phyloP scores from a whole-genome alignment of 1,284 basidiomycete species.

The Uromyces viciae-fabae region DNA sequence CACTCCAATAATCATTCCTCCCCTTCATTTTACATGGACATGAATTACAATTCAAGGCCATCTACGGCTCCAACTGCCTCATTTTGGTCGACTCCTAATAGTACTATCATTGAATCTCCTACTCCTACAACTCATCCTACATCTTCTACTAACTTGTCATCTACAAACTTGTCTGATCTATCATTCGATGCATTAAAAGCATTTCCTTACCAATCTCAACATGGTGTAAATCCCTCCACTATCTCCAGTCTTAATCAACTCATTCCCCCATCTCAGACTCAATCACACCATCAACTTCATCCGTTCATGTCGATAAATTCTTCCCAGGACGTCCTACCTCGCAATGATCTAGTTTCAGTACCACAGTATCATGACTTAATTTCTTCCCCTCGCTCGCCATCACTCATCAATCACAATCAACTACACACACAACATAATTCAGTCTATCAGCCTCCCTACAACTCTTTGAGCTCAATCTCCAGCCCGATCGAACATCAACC shows the following conservation, averaged over 20 bases:
- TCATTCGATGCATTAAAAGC: background rate
- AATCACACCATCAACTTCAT: conserved; percentile 1
- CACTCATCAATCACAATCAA: background rate
- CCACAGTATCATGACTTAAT: conserved; percentile 10
- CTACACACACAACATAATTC: background rate
- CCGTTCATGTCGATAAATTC: conserved; percentile 6
- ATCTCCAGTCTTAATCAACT: background rate
- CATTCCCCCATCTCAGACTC: background rate
- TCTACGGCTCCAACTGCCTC: background rate
- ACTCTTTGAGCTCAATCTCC: background rate
- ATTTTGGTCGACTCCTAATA: background rate
- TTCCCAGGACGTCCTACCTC: background rate
- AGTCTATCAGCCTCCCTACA: background rate
- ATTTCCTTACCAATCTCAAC: background rate
- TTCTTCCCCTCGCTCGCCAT: background rate
- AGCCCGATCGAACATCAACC: conserved; percentile 17
- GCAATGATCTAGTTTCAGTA: background rate
- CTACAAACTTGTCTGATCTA: background rate
- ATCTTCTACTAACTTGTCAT: background rate
- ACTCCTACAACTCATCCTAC: background rate
- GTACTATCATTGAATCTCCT: background rate
- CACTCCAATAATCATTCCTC: no score
- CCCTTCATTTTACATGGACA: no score
- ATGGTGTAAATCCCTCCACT: background rate
- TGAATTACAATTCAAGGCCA: background rate